These are phyloP conservation scores for Euphorbia celastroides DNA, from an alignment of 441 rosid genomes.

Conservation along the genomic window DNA sequence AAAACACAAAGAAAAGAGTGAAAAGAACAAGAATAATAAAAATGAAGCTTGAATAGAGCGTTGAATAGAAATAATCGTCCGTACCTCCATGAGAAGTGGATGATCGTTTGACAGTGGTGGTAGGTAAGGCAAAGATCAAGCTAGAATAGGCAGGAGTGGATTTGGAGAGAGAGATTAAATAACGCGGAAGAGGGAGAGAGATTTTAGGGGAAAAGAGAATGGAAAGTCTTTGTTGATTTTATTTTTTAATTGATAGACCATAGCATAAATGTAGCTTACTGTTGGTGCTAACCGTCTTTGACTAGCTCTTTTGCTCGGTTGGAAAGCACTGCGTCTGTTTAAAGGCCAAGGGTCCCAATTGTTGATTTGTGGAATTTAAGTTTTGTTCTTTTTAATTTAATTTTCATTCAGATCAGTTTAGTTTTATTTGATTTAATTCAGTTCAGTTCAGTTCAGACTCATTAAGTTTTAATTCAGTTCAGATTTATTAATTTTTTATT, in stretches of 20 bases:
- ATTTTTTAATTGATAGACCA: no score
- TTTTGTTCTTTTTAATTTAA: no score
- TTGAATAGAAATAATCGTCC: neutral
- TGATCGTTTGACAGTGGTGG: neutral
- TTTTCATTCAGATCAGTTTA: no score
- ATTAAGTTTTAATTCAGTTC: no score
- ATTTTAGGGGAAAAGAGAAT: neutral
- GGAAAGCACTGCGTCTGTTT: neutral
- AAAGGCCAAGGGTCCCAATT: no score
- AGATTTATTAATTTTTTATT: no score
- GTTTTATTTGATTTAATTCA: no score
- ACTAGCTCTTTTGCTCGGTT: neutral
- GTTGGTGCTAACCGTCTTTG: neutral
- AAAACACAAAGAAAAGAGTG: neutral
- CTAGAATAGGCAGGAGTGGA: neutral
- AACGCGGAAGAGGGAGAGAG: neutral
- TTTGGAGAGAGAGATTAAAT: neutral
- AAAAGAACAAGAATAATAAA: neutral
- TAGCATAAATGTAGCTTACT: neutral
- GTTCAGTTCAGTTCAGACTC: no score
- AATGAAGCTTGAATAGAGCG: neutral
- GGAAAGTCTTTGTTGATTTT: neutral
- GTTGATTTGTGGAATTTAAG: no score
- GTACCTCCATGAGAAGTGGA: constrained; percentile 13
- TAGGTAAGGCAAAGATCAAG: neutral